Percentiles rank a stretch among this genome's conserved stretches.
Evolutionary conservation across 148 eudicot species (phyloP).

Genomic region (Mesembryanthemum crystallinum): DNA sequence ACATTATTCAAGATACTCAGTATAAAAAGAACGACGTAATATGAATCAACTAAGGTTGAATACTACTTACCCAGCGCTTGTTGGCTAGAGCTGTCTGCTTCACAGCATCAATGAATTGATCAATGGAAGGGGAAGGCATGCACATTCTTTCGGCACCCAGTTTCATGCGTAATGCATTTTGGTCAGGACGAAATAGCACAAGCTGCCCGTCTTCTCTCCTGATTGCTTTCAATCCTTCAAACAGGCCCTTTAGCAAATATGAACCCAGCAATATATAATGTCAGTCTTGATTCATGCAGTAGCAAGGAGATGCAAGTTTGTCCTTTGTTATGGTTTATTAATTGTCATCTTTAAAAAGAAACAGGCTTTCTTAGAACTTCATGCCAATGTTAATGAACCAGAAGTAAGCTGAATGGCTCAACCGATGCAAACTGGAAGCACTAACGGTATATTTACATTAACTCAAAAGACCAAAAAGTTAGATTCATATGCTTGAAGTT

Average conservation of each 20-base stretch:
- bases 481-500: no score
- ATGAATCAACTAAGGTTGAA: no score
- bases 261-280: neutral
- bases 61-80: slow-evolving; percentile 37
- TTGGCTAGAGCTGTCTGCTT: slow-evolving; percentile 46
- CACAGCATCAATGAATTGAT: slow-evolving; percentile 45
- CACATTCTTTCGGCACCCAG: slow-evolving; percentile 46
- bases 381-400: no score
- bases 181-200: slow-evolving; percentile 37
- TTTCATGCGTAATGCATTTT: slow-evolving; percentile 42
- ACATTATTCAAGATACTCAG: neutral
- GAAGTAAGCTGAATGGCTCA: no score
- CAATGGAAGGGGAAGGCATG: slow-evolving; percentile 49
- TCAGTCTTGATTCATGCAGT: neutral
- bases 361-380: no score
- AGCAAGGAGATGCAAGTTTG: neutral
- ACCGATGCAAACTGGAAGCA: no score
- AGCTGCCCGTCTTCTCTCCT: slow-evolving; percentile 35
- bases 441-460: no score
- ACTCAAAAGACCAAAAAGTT: no score
- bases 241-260: slow-evolving; percentile 30
- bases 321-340: no score
- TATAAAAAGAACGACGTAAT: no score
- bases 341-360: no score
- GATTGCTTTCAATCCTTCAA: slow-evolving; percentile 45